Evolutionary conservation across 257 asterid genomes (phyloP), one percentile per base, ranked within the genome.

Genomic region (Solanum rostratum): DNA sequence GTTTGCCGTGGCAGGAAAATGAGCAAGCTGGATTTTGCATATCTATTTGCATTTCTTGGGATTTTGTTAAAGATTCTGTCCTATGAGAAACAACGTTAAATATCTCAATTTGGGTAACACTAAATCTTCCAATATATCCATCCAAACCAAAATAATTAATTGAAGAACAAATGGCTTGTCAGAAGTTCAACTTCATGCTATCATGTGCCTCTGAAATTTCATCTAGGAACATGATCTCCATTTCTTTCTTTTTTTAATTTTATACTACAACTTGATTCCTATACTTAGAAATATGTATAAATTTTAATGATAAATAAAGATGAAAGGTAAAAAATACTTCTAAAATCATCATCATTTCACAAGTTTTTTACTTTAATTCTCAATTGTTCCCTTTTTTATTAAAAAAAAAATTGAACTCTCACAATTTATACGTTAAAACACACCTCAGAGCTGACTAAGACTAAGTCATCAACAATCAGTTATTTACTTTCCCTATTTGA

Each of bases 161-260:
- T 65, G 12, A 65, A 13, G 50, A 50, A 14, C 7, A 5, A 46
- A 46, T 76, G 10, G 62, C 10, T 76, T 49, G 81, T 49, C 81
- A 73, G 59, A 49, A 49, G 43, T 76, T 49, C 37, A 33, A 33
- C 37, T 33, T 33, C 81, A 49, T 76, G 81, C 62, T 24, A 49
- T 76, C 81, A 76, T 49, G 81, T 76, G 81, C 81, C 81, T 76
- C 43, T 46, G 16, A 19, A 76, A 27, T 76, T 9, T 76, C 45
- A 76, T 15, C 60, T 24, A 24, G 39, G 20, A 71, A 73, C 80
- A 45, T 74, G 59, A 46, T 76, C 10, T 24, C 81, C 81, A 24
- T 27, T 74, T 13, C 22, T 29, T 49, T 24, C 15, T n/a, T 49
- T 45, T 4, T n/a, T 24, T 14, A 74, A 46, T 46, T 49, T 24